Percentiles rank a stretch among this genome's conserved stretches.
Conservation (phyloP, 2,329 filamentous ascomycete species). For the Aureobasidium sp. region DNA sequence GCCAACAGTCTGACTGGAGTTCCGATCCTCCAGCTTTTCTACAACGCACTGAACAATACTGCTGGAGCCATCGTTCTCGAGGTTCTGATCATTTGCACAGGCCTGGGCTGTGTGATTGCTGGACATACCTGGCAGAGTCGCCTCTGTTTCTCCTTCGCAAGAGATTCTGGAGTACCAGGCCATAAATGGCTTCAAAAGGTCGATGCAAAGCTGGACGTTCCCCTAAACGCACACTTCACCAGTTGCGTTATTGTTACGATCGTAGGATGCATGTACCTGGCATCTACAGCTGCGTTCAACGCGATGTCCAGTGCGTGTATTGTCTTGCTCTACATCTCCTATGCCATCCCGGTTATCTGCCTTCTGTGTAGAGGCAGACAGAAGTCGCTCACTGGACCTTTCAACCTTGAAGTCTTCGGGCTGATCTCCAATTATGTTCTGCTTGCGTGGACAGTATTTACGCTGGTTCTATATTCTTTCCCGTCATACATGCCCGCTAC, state of each 20-base stretch:
- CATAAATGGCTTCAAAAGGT: constrained; percentile 36
- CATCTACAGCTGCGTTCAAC: constrained; percentile 36
- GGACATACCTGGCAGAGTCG: constrained; percentile 48
- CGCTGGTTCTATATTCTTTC: constrained; percentile 35
- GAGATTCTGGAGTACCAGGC: constrained; percentile 44
- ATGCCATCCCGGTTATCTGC: constrained; percentile 40
- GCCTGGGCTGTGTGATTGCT: constrained; percentile 62
- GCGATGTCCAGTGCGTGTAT: constrained; percentile 44
- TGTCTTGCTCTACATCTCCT: constrained; percentile 51
- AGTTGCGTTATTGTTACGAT: constrained; percentile 40
- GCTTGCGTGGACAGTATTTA: constrained; percentile 43
- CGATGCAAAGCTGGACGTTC: constrained; percentile 36
- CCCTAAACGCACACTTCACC: constrained; percentile 37
- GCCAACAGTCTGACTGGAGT: constrained; percentile 37
- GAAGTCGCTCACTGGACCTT: constrained; percentile 40
- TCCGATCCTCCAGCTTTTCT: constrained; percentile 43
- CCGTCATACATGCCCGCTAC: constrained; percentile 12
- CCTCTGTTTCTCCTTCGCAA: constrained; percentile 47
- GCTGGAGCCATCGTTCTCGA: constrained; percentile 43
- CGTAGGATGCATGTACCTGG: constrained; percentile 41
- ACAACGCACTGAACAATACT: constrained; percentile 36
- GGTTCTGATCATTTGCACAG: constrained; percentile 43
- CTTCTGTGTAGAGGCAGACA: constrained; percentile 40
- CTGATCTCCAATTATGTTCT: constrained; percentile 38
- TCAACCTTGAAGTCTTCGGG: constrained; percentile 42